Evolutionary conservation across 129 eudicot species (phyloP), one percentile per base, ranked within the genome.

Genomic region (Sambucus nigra): DNA sequence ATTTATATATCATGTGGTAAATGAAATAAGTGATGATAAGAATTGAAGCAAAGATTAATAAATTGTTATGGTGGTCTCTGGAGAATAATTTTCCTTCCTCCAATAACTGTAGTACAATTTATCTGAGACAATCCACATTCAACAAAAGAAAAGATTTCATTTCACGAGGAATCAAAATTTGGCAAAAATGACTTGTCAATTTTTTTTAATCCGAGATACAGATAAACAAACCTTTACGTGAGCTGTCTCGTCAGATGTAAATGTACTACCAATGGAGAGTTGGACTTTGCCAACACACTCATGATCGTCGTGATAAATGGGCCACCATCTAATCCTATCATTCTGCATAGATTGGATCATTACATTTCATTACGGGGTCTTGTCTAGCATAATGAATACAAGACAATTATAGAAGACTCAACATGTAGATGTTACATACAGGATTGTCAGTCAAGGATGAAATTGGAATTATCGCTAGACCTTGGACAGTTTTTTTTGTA

Each of bases 241-340:
- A 32, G 76, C 64, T 46, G 81, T 74, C 58, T 84, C 93, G 38
- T 81, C 84, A 38, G 71, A 70, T 64, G 85, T 71, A 60, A 78
- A 57, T 35, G 86, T 77, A 66, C 92, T 78, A 27, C 71, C 53
- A 42, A 80, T 76, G 47, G 73, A 73, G 61, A 88, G 85, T 57
- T 84, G 94, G 63, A 76, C 73, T 71, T 88, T 88, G 52, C 95
- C 97, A 11, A 88, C 75, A 66, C 95, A 88, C 61, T 88, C 97
- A 25, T 73, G 66, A 52, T 84, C 93, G 41, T 69, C 78, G 33
- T 71, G 83, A 71, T 84, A 84, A 10, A 88, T 71, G 8, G 85
- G 83, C 97, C 97, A 88, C 97, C 97, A 88, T 23, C 70, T 76
- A 35, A 71, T 57, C 64, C 72, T 88, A 56, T 84, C 97, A 69